Evolutionary conservation across 345 rosid genomes (phyloP).

Genomic region (Excoecaria agallocha): DNA sequence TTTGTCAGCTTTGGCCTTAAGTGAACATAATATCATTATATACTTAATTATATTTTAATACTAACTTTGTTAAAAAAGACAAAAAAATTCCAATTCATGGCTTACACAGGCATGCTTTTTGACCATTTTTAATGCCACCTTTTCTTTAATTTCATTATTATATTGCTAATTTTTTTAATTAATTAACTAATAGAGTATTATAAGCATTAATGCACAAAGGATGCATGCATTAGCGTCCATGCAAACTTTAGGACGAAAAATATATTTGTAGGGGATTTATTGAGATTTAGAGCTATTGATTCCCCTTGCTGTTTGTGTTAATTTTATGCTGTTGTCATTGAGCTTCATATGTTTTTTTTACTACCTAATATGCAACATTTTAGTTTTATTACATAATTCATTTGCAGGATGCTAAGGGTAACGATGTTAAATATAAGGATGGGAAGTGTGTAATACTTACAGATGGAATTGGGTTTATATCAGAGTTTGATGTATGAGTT

Average conservation of each 20-base stretch:
- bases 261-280: no score
- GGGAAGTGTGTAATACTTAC: slow-evolving; percentile 47
- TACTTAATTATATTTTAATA: slow-evolving; percentile 16
- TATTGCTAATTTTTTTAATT: not conserved
- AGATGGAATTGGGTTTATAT: slow-evolving; percentile 88
- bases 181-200: no score
- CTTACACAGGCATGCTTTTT: slow-evolving; percentile 53
- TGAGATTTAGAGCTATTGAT: no score
- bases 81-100: slow-evolving; percentile 56
- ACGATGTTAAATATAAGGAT: slow-evolving; percentile 35
- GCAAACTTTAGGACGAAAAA: no score
- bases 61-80: slow-evolving; percentile 35
- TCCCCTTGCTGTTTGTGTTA: no score
- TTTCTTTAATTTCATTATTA: slow-evolving; percentile 18
- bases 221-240: no score
- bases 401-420: slow-evolving; percentile 50
- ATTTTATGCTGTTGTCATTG: not conserved
- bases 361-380: no score
- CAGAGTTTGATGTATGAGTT: no score
- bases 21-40: slow-evolving; percentile 39
- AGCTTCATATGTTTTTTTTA: not conserved
- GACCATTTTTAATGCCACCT: slow-evolving; percentile 54
- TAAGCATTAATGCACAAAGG: no score
- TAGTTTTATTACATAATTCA: slow-evolving; percentile 2
- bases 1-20: slow-evolving; percentile 45